A percentile compares a stretch with the other conserved stretches of the same genome.
These are phyloP conservation scores for Solanum arcanum DNA, from an alignment of 257 asterid genomes.

Conservation along the genomic window DNA sequence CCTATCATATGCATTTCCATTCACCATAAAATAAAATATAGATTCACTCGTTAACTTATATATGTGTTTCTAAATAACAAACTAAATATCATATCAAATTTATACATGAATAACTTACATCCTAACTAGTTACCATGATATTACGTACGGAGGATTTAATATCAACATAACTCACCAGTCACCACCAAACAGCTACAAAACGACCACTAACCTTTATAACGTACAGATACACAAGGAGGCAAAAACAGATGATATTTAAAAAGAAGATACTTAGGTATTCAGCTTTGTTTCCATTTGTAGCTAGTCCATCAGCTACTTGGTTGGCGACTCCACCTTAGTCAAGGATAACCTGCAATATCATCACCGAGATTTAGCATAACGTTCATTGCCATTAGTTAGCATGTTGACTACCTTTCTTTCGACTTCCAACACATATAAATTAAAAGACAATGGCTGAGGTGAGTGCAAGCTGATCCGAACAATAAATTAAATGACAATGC, in stretches of 20 bases:
- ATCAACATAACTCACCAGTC: background rate
- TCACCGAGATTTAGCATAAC: background rate
- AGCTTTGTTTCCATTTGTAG: background rate
- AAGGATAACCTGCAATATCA: background rate
- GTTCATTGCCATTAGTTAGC: background rate
- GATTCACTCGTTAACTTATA: background rate
- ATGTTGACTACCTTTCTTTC: background rate
- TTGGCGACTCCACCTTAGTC: background rate
- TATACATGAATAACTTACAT: background rate
- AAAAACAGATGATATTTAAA: background rate
- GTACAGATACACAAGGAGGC: background rate
- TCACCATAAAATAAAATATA: background rate
- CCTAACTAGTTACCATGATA: background rate
- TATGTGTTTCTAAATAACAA: background rate
- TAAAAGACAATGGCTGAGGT: background rate
- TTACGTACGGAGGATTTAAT: background rate
- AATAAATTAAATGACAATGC: background rate
- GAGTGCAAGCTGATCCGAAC: background rate
- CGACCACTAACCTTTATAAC: background rate
- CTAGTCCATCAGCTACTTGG: background rate
- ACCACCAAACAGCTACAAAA: background rate
- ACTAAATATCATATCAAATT: background rate
- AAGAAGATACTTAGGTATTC: background rate
- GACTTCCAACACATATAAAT: background rate
- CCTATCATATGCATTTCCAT: background rate